phyloP scores from a whole-genome alignment of 2,329 filamentous ascomycete genomes.

The Gaeumannomyces sp. region DNA sequence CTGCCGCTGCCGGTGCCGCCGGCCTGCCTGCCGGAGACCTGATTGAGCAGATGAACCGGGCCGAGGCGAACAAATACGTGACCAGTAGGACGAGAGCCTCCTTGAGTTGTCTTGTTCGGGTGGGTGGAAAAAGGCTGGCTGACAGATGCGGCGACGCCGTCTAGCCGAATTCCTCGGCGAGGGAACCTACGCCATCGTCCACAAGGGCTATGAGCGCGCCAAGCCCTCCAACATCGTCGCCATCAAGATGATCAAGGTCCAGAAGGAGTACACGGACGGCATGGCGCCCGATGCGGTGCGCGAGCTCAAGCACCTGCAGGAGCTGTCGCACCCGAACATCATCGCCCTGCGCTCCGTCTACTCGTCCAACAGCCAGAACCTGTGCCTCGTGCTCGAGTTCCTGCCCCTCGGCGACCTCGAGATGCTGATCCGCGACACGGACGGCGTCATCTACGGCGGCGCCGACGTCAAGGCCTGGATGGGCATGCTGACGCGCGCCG shows the following conservation, averaged over 20 bases:
- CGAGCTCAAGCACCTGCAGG: constrained; percentile 91
- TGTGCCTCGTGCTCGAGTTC: constrained; percentile 92
- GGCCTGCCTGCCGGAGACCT: constrained; percentile 37
- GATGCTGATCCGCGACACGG: constrained; percentile 82
- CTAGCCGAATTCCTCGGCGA: constrained; percentile 88
- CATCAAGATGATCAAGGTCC: constrained; percentile 88
- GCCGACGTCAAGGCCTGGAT: constrained; percentile 98
- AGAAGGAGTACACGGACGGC: constrained; percentile 81
- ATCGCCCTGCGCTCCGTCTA: constrained; percentile 90
- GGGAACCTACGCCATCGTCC: constrained; percentile 95
- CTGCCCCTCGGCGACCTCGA: constrained; percentile 91
- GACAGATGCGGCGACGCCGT: constrained; percentile 1
- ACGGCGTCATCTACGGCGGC: constrained; percentile 70
- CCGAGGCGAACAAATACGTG: constrained; percentile 81
- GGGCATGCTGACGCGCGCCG: constrained; percentile 86
- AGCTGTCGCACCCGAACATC: constrained; percentile 91
- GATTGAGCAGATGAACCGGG: constrained; percentile 77
- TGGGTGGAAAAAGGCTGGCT: too few relatives aligned
- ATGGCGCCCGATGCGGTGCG: constrained; percentile 92
- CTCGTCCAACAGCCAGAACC: constrained; percentile 91
- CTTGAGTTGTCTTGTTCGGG: too few relatives aligned
- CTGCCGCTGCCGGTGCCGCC: constrained; percentile 10
- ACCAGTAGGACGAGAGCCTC: constrained; percentile 52
- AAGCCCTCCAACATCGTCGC: constrained; percentile 74
- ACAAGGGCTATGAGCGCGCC: constrained; percentile 71